Evolutionary conservation across 306 rosid species (phyloP).

Genomic region (Fragaria vesca): DNA sequence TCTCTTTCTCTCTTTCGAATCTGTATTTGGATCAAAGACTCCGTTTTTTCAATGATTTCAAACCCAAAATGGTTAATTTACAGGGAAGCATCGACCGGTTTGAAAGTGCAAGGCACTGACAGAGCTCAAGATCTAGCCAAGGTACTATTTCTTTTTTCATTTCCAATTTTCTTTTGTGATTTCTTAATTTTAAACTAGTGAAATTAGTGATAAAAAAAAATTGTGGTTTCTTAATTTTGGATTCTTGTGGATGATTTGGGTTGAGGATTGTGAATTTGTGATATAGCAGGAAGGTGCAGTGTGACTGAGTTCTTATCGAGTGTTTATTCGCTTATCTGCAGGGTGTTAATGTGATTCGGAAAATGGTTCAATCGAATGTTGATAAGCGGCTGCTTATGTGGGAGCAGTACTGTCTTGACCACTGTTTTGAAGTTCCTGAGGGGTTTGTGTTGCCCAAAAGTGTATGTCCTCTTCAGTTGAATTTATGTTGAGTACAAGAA

Average conservation of each 20-base stretch:
- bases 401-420: slow-evolving; percentile 69
- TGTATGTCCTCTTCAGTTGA: slow-evolving; percentile 37
- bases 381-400: slow-evolving; percentile 63
- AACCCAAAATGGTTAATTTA: background rate
- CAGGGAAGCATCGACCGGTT: slow-evolving; percentile 61
- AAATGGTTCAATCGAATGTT: slow-evolving; percentile 50
- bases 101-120: slow-evolving; percentile 46
- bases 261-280: background rate
- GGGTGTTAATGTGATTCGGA: slow-evolving; percentile 55
- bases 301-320: background rate
- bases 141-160: slow-evolving; percentile 30
- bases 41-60: background rate
- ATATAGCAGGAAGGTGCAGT: background rate
- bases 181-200: background rate
- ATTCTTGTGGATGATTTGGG: background rate
- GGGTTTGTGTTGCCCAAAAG: slow-evolving; percentile 55
- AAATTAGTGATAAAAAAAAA: background rate
- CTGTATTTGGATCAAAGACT: background rate
- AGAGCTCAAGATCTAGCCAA: slow-evolving; percentile 54
- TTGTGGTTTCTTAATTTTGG: background rate
- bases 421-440: slow-evolving; percentile 69
- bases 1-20: background rate
- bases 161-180: background rate
- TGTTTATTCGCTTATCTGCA: slow-evolving; percentile 15
- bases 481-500: too few relatives aligned